Base-by-base conservation (phyloP, 495 filamentous ascomycete species). In the Lophium mytilinum region DNA sequence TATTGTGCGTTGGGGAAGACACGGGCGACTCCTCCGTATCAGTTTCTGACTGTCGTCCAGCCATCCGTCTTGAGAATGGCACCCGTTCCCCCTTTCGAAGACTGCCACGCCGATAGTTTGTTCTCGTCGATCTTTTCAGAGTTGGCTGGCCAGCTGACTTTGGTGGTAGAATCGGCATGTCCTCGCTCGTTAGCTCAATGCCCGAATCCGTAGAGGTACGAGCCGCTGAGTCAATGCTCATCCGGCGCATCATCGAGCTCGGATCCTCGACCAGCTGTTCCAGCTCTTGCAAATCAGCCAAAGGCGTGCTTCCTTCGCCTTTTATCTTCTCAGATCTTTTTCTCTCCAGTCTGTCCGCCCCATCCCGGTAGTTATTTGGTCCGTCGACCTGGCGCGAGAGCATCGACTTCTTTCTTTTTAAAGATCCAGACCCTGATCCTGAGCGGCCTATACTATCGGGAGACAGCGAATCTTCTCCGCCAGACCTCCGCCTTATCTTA, bases 391-490 rank as follows among this genome's bases (percentile, higher is more conserved):
- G 90, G 60, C 83, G 83, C 6, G 91, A 96, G 10, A 99, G 76
- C 90, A 95, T 96, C 0, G 92, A 96, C 69, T 91, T 91, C 72
- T 96, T 96, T 64, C 93, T 83, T 60, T 84, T 78, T 53, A 97
- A 70, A 30, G 24, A 30, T 30, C 24, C 24, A 3, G 24, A 30
- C 40, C 86, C 76, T 17, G 79, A 78, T 5, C 68, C 76, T 3
- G 87, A 75, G 35, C 83, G 73, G 17, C 85, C 79, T 1, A 85
- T 63, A n/a, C 83, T 80, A 56, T 88, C 83, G 3, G 79, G 74
- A 0, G 85, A 86, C 55, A 95, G 73, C 7, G 86, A 58, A 77
- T 57, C 74, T 66, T 70, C 64, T 45, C 92, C 89, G 7, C 85
- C 84, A 7, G 89, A 94, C 67, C 85, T 82, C 61, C 91, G 76